Evolutionary conservation across 441 rosid species (phyloP), one percentile per base, ranked within the genome.

Genomic region (Populus hybrid): DNA sequence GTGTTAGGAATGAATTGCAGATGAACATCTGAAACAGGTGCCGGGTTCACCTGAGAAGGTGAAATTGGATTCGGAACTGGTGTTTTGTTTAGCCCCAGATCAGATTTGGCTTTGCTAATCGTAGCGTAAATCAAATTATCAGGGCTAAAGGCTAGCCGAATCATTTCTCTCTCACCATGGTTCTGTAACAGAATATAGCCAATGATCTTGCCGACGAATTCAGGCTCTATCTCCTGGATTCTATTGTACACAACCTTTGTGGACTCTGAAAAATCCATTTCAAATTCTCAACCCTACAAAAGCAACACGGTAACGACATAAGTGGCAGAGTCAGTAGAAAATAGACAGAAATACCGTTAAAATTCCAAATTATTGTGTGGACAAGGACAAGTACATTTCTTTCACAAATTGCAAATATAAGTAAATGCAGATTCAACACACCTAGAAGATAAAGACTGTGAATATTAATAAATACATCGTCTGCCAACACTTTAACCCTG

Each of bases 161-260:
- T 91, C 98, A 95, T 95, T 74, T 95, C 95, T 0, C 84, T 84
- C 35, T 93, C 93, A 0, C 91, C 87, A 18, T 95, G 88, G 31
- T 90, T 92, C 84, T 91, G 97, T 82, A 91, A 83, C 21, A 93
- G 83, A 68, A 93, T 88, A 77, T 90, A 95, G 7, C 96, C 98
- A 9, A 95, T 87, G 72, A 95, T 93, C 87, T 89, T 95, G 16
- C 92, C 83, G 33, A 90, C 97, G 71, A 88, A 84, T 67, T 95
- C 98, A 9, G 97, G 99, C 77, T 95, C 99, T 29, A 90, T 78
- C 84, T 89, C 81, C 74, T 91, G 94, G 82, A 95, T 93, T 86
- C 98, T 89, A 23, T 80, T 78, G 86, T 91, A 94, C 26, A 95
- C 95, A 65, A 87, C 83, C 75, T 89, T 90, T 45, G 96, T 93